Percentiles rank a stretch among this genome's conserved stretches.
Evolutionary conservation across 1,284 basidiomycete species (phyloP).

Genomic region (Abortiporus biennis): DNA sequence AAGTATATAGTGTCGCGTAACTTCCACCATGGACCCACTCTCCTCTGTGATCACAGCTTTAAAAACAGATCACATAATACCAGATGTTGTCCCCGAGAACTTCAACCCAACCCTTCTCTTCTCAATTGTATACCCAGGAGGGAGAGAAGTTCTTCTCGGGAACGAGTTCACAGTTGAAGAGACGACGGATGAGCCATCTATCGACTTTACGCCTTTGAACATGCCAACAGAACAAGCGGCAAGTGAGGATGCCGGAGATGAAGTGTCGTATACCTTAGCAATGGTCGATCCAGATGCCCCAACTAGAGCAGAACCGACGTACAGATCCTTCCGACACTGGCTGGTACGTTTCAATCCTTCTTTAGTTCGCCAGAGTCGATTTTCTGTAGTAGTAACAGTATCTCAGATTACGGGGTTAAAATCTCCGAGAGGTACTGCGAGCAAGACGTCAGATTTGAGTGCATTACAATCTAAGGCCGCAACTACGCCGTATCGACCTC

Average conservation of each 20-base stretch:
- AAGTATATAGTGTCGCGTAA: too few relatives aligned
- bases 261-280: constrained; percentile 51
- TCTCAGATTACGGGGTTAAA: constrained; percentile 51
- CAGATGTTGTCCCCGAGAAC: constrained; percentile 44
- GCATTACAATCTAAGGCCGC: constrained; percentile 42
- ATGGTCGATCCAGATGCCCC: constrained; percentile 71
- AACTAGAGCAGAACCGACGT: constrained; percentile 45
- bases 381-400: too few relatives aligned
- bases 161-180: constrained; percentile 41
- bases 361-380: neutral
- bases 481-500: constrained; percentile 51
- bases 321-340: constrained; percentile 60
- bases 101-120: constrained; percentile 50
- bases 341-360: constrained; percentile 47
- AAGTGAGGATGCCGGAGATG: constrained; percentile 16
- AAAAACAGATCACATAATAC: constrained; percentile 40
- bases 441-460: constrained; percentile 27
- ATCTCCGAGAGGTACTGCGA: constrained; percentile 30
- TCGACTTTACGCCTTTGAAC: constrained; percentile 43
- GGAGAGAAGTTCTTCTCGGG: constrained; percentile 43
- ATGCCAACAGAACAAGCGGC: constrained; percentile 26
- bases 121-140: constrained; percentile 44
- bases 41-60: constrained; percentile 34
- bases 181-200: constrained; percentile 45
- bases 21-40: constrained; percentile 30